Base-by-base conservation (phyloP, 1,284 basidiomycete genomes). In the Ustilago tritici region DNA sequence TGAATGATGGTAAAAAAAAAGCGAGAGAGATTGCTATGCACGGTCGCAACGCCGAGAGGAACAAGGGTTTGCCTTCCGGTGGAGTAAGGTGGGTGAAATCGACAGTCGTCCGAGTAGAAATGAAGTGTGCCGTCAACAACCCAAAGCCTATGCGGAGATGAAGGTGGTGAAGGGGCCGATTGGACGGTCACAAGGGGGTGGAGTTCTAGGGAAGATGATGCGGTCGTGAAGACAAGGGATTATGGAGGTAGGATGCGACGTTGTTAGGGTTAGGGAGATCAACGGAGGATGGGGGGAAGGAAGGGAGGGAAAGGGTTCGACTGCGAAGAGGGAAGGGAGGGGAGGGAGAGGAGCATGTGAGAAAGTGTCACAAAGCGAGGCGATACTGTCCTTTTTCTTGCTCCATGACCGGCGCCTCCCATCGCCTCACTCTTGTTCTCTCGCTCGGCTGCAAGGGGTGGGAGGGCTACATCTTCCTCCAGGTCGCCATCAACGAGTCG, bases 141-240 rank as follows among this genome's bases (percentile, higher is more conserved):
- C 23, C 43, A 46, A 46, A 46, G 43, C 43, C 43, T n/a, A 50
- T 12, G 49, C n/a, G 15, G 49, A 50, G n/a, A 49, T 49, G 23
- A 49, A 50, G 31, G 10, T 15, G 49, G 5, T 19, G 7, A 8
- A 46, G 43, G 6, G n/a, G 3, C 5, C 6, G 43, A 19, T 46
- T 19, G 28, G n/a, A 50, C 4, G 28, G n/a, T 50, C 41, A 19
- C 8, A 17, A 19, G n/a, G 23, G 5, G 46, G 28, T 50, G 3
- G 49, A 31, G 23, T n/a, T 32, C 49, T 31, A 32, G 28, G 14
- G 49, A 50, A 32, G 28, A 32, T 14, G 49, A 19, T 8, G 49
- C 14, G 10, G 49, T 4, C 23, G 12, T 4, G 49, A 31, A 14
- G 28, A 23, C 19, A 10, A 28, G 23, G 10, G n/a, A 23, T 49